A percentile compares a stretch with the other conserved stretches of the same genome.
These are phyloP conservation scores for Diplodia seriata DNA, from an alignment of 2,329 filamentous ascomycete genomes.

Conservation along the genomic window DNA sequence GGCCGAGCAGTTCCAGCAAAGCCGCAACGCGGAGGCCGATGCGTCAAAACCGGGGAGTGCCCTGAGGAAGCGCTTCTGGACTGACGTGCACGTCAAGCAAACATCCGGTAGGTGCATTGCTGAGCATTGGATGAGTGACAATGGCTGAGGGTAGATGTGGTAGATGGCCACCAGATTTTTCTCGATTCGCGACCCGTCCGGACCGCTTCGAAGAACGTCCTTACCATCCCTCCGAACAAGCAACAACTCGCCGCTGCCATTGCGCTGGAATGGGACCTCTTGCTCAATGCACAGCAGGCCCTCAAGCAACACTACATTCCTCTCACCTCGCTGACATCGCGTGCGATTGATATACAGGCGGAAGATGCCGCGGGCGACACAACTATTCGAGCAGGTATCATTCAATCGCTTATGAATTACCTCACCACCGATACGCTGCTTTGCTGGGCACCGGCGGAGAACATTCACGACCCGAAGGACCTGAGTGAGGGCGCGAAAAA, in stretches of 20 bases:
- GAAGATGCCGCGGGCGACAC: constrained; percentile 65
- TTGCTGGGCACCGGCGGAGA: constrained; percentile 77
- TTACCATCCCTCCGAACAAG: constrained; percentile 77
- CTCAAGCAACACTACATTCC: constrained; percentile 88
- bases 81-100: constrained; percentile 73
- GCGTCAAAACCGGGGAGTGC: constrained; percentile 56
- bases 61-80: constrained; percentile 84
- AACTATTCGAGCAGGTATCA: constrained; percentile 68
- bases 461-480: constrained; percentile 53
- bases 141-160: constrained; percentile 3
- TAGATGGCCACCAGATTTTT: constrained; percentile 67
- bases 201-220: constrained; percentile 73
- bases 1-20: constrained; percentile 56
- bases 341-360: constrained; percentile 79
- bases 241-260: constrained; percentile 82
- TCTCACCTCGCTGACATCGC: constrained; percentile 81
- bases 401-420: constrained; percentile 78
- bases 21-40: constrained; percentile 52
- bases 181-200: constrained; percentile 83
- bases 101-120: constrained; percentile 59
- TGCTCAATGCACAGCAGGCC: constrained; percentile 82
- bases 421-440: constrained; percentile 90
- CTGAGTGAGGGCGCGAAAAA: constrained; percentile 59
- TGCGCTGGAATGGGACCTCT: constrained; percentile 90
- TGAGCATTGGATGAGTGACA: neutral